phyloP scores from a whole-genome alignment of 2,329 filamentous ascomycete genomes.

The Monilinia polystroma region DNA sequence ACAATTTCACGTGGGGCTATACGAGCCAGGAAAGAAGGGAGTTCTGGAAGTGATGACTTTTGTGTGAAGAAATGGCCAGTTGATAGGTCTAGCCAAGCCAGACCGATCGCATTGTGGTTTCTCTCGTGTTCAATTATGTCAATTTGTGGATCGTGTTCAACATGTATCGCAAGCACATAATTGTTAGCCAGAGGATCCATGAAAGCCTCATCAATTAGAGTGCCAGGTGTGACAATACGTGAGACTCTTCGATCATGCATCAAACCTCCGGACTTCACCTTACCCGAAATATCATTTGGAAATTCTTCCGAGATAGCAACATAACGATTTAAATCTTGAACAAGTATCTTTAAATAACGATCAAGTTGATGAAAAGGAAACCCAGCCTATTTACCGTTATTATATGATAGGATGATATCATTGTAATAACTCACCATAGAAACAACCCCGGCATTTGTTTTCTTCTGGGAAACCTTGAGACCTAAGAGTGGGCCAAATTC shows the following conservation, averaged over 20 bases:
- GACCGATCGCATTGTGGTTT: slow-evolving; percentile 55
- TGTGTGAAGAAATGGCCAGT: slow-evolving; percentile 95
- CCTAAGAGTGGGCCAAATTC: slow-evolving; percentile 83
- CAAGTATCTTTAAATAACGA: slow-evolving; percentile 86
- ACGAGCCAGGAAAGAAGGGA: slow-evolving; percentile 79
- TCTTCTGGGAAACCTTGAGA: slow-evolving; percentile 80
- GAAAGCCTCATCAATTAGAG: slow-evolving; percentile 95
- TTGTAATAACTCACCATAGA: slow-evolving; percentile 65
- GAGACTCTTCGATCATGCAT: slow-evolving; percentile 83
- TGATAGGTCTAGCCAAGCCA: slow-evolving; percentile 93
- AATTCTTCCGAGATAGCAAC: slow-evolving; percentile 96
- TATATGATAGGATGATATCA: not conserved
- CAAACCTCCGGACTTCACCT: slow-evolving; percentile 71
- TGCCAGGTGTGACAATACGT: slow-evolving; percentile 89
- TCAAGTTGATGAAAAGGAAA: slow-evolving; percentile 94
- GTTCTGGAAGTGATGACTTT: slow-evolving; percentile 62
- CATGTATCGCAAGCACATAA: slow-evolving; percentile 79
- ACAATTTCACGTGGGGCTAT: slow-evolving; percentile 84
- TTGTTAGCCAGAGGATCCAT: slow-evolving; percentile 94
- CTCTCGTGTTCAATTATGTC: not conserved
- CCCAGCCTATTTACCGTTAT: slow-evolving; percentile 59
- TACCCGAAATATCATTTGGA: slow-evolving; percentile 67
- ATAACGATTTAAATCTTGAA: slow-evolving; percentile 85
- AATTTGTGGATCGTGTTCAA: slow-evolving; percentile 42
- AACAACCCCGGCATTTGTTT: slow-evolving; percentile 74